Evolutionary conservation across 2,329 filamentous ascomycete genomes (phyloP).

Genomic region (Aurifilum marmelostoma): DNA sequence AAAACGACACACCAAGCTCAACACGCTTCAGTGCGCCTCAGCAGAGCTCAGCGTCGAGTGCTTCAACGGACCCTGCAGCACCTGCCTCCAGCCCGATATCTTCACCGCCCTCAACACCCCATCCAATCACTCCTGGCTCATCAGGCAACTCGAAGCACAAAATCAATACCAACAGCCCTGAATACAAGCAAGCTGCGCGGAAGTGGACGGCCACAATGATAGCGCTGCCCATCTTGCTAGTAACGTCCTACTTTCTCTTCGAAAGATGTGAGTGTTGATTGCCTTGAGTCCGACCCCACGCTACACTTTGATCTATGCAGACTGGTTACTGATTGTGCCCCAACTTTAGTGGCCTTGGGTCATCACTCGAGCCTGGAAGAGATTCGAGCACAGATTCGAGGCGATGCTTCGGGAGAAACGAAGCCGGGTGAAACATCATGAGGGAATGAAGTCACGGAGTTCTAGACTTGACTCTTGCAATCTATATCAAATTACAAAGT

Average conservation of each 20-base stretch:
- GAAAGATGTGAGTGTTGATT: constrained; percentile 47
- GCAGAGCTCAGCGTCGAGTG: not conserved
- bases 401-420: not conserved
- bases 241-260: constrained; percentile 59
- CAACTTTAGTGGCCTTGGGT: not conserved
- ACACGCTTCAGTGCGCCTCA: not conserved
- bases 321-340: not conserved
- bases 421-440: not conserved
- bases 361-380: not conserved
- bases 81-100: not conserved
- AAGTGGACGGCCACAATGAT: constrained; percentile 54
- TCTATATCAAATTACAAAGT: not conserved
- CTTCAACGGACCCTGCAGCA: not conserved
- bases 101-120: not conserved
- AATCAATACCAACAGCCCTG: constrained; percentile 41
- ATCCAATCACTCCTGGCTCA: not conserved
- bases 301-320: not conserved
- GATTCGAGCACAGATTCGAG: constrained; percentile 1
- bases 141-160: not conserved
- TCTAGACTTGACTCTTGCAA: not conserved
- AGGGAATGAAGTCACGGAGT: not conserved
- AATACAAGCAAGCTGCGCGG: constrained; percentile 49
- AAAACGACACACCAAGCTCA: not conserved
- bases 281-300: not conserved
- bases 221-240: constrained; percentile 56